Evolutionary conservation across 768 basidiomycete species (phyloP), one percentile per base, ranked within the genome.

Genomic region (Agrocybe praecox): DNA sequence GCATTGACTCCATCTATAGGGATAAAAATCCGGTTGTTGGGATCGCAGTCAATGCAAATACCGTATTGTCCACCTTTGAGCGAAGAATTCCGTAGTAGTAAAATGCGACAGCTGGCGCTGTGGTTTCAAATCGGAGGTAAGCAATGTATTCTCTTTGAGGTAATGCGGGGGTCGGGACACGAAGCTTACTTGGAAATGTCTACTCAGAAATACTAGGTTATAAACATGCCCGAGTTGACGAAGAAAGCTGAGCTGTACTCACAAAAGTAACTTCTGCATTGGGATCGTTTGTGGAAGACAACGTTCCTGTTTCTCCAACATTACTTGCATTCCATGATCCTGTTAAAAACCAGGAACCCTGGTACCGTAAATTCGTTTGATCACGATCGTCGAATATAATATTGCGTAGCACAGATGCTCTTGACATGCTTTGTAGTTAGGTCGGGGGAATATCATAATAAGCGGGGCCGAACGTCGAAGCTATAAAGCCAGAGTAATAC

Each of bases 11-110:
- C 72, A 49, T 73, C 63, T 47, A 73, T 69, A 8, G 48, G 48
- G 18, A 63, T 52, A 52, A 65, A 69, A 26, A 58, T 57, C 2
- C 58, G 64, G 24, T 63, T 53, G 24, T 66, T 63, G 26, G 67
- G 67, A 55, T 70, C 69, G 57, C 72, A 73, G 58, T 73, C 72
- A 46, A 73, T 57, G 55, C 71, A 73, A 7, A 71, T 69, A 7
- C 65, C 67, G 45, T 72, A 73, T 18, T 50, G 48, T 1, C 69
- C 71, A 6, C 72, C 71, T 19, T 58, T 44, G 62, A 68, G 23
- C 69, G 61, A 12, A 26, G 47, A 19, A 72, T 71, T 9, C 72
- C 72, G 56, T 61, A 73, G 55, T 69, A 68, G 24, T 65, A 68
- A 46, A 73, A 68, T 2, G 62, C 72, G 21, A 61, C 59, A 2